Base-by-base conservation (phyloP, 2,329 filamentous ascomycete species). In the Colletotrichum tamarilloi region DNA sequence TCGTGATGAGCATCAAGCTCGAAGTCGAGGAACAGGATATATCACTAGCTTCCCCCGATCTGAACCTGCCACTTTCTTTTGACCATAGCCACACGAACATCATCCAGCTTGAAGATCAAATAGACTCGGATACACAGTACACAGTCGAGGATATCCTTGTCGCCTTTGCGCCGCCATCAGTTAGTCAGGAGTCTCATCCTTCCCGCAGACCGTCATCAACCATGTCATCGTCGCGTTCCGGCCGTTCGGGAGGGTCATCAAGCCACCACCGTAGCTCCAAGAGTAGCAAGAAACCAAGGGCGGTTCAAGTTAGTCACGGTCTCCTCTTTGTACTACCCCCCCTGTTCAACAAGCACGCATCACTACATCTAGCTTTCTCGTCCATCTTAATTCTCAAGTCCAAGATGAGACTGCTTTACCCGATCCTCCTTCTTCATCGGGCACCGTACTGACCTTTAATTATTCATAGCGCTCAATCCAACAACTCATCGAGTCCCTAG, bases 401-500 rank as follows among this genome's bases (percentile, higher is more conserved):
- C 38, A 42, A 42, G 14, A 42, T 16, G 14, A 16, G 14, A 19
- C 38, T 42, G 38, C 5, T 16, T 16, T 42, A 42, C 14, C 4
- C n/a, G 30, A 32, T 14, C 22, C 30, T 6, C 14, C 14, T 38
- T 26, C 46, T 28, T 12, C 38, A 24, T 14, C 9, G 57, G 16
- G 28, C 16, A 30, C 6, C 12, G 46, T n/a, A 26, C 67, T 70
- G 16, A 65, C 74, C 14, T 9, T 12, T 1, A 14, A 9, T 19
- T 19, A n/a, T 5, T 8, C 5, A 42, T 67, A 84, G 81, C 78
- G 79, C 19, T 84, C 84, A 0, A 76, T 82, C 57, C 81, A 81
- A 55, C 87, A 91, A 74, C 86, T 93, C 74, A 89, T 94, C 75
- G 85, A 90, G 28, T 90, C 91, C 0, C 86, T 95, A 26, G 85